These are phyloP conservation scores for Tylopilus balloui DNA, from an alignment of 768 basidiomycete genomes.

Conservation along the genomic window DNA sequence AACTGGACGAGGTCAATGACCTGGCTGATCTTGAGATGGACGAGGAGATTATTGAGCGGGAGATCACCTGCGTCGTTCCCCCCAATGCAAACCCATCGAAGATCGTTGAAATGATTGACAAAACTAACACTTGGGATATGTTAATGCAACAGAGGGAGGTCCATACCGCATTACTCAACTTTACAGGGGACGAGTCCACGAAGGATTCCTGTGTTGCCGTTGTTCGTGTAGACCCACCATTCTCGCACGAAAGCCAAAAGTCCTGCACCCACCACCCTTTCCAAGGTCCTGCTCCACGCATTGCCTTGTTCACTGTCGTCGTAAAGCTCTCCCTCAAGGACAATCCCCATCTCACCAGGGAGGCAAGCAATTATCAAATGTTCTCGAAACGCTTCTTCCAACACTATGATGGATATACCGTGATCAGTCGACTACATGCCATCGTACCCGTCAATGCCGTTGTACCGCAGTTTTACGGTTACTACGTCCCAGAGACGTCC, in stretches of 20 bases:
- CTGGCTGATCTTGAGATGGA: background rate
- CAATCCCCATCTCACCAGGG: slow-evolving; percentile 35
- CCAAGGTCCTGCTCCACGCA: slow-evolving; percentile 13
- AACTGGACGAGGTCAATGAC: slow-evolving; percentile 1
- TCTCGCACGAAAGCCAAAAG: slow-evolving; percentile 9
- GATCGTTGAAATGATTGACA: background rate
- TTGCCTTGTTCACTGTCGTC: slow-evolving; percentile 37
- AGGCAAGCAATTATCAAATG: slow-evolving; percentile 26
- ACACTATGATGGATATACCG: slow-evolving; percentile 25
- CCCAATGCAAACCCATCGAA: background rate
- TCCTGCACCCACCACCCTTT: slow-evolving; percentile 2
- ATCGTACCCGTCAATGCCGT: slow-evolving; percentile 45
- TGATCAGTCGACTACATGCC: slow-evolving; percentile 28
- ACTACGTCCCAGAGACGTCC: slow-evolving; percentile 37
- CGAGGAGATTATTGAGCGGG: slow-evolving; percentile 17
- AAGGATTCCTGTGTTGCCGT: background rate
- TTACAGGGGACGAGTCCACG: background rate
- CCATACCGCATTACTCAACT: background rate
- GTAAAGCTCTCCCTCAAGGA: slow-evolving; percentile 41
- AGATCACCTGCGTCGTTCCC: slow-evolving; percentile 12
- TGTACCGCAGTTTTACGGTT: slow-evolving; percentile 63
- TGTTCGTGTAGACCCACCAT: slow-evolving; percentile 14
- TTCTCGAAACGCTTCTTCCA: slow-evolving; percentile 28
- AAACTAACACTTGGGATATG: background rate
- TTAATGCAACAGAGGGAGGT: background rate